Evolutionary conservation across 164 flowering plant genomes (phyloP).

Genomic region (Vitis rotundifolia): DNA sequence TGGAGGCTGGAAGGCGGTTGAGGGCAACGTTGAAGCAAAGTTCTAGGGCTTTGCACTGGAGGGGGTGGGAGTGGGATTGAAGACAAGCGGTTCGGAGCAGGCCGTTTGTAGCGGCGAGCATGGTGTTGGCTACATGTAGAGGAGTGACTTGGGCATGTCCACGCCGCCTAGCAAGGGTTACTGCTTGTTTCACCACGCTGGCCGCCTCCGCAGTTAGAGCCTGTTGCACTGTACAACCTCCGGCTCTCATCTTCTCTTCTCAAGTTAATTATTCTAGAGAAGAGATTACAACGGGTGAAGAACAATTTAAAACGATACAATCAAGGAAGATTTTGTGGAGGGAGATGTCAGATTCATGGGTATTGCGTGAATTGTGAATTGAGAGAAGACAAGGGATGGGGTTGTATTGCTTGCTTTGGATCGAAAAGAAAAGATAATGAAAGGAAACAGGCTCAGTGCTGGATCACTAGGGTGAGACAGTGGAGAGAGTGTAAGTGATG

Average conservation of each 20-base stretch:
- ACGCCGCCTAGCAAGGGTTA: conserved; percentile 68
- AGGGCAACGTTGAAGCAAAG: conserved; percentile 98
- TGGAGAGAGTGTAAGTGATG: neutral
- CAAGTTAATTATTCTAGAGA: conserved; percentile 5
- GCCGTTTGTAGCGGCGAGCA: conserved; percentile 74
- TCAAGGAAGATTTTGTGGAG: too few relatives aligned
- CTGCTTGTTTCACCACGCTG: conserved; percentile 72
- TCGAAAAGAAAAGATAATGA: conserved; percentile 1
- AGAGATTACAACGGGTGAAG: neutral
- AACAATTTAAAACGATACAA: too few relatives aligned
- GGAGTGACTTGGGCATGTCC: conserved; percentile 98
- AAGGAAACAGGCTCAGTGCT: neutral
- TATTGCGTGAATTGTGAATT: neutral
- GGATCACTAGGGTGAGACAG: too few relatives aligned
- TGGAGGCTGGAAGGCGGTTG: conserved; percentile 85
- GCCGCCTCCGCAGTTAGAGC: conserved; percentile 85
- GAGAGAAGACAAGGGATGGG: conserved; percentile 5
- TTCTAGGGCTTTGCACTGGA: conserved; percentile 91
- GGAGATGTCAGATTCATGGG: neutral
- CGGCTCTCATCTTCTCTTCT: conserved; percentile 66
- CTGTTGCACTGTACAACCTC: conserved; percentile 83
- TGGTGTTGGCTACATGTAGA: conserved; percentile 91
- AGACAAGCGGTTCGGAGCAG: conserved; percentile 82
- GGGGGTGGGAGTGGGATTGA: conserved; percentile 89
- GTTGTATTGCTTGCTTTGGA: neutral